Evolutionary conservation across 805 yeast genomes (phyloP).

Genomic region (Metschnikowia gruessii): DNA sequence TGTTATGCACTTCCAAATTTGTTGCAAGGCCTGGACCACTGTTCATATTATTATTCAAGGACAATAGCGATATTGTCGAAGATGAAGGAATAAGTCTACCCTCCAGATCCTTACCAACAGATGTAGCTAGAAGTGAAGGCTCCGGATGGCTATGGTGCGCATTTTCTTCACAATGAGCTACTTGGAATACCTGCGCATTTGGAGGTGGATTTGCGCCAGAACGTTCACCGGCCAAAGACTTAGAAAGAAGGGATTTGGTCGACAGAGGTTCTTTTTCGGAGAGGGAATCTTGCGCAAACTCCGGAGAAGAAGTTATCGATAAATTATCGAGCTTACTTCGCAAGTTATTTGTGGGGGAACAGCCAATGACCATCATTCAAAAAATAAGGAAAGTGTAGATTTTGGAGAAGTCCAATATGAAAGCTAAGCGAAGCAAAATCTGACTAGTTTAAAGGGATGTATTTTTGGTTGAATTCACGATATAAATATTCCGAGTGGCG

Average conservation of each 20-base stretch:
- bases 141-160: conserved; percentile 41
- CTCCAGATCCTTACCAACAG: conserved; percentile 40
- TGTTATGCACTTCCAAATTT: background rate
- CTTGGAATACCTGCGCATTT: conserved; percentile 4
- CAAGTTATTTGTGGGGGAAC: conserved; percentile 17
- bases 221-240: conserved; percentile 27
- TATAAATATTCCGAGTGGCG: background rate
- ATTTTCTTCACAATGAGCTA: conserved; percentile 16
- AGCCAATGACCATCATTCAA: conserved; percentile 9
- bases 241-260: conserved; percentile 25
- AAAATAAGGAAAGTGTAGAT: background rate
- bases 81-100: conserved; percentile 43
- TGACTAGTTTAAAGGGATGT: background rate
- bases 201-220: conserved; percentile 2
- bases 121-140: conserved; percentile 41
- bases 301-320: conserved; percentile 12
- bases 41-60: conserved; percentile 27
- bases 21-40: conserved; percentile 1
- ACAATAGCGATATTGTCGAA: conserved; percentile 39
- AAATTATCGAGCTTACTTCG: conserved; percentile 20
- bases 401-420: no score
- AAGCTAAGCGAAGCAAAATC: no score
- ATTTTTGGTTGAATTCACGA: background rate
- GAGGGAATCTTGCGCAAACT: conserved; percentile 1
- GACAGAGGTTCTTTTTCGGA: conserved; percentile 10